Evolutionary conservation across 139 green algal species (phyloP).

Genomic region (Coelastrella sp.): DNA sequence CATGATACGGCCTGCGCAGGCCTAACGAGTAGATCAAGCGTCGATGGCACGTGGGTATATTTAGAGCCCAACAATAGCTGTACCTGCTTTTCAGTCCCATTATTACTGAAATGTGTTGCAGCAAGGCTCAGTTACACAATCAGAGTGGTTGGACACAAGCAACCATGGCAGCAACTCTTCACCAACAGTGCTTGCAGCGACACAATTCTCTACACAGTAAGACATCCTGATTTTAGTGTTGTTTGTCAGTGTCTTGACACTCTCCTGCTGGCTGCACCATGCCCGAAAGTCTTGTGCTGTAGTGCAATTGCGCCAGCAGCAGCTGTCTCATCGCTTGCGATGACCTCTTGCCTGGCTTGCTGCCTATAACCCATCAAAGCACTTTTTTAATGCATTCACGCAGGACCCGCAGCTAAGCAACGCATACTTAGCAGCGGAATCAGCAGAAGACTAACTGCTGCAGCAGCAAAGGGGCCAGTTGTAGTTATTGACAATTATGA

Average conservation of each 20-base stretch:
- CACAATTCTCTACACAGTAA: not conserved
- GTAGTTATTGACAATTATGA: slow-evolving; percentile 99
- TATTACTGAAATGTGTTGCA: too few relatives aligned
- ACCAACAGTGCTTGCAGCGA: not conserved
- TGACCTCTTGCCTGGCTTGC: too few relatives aligned
- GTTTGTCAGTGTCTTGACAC: not conserved
- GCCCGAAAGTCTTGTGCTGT: too few relatives aligned
- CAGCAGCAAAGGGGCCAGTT: slow-evolving; percentile 72
- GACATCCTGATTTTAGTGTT: not conserved
- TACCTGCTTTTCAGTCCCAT: too few relatives aligned
- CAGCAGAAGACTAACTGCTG: not conserved
- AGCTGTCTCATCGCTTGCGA: too few relatives aligned
- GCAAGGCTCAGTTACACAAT: too few relatives aligned
- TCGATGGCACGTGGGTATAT: too few relatives aligned
- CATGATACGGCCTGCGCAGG: too few relatives aligned
- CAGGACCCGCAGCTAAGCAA: not conserved
- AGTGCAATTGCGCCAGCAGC: too few relatives aligned
- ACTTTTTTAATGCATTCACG: not conserved
- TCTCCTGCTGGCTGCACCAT: not conserved
- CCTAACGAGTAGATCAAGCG: too few relatives aligned
- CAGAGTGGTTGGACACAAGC: not conserved
- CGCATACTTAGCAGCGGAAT: not conserved
- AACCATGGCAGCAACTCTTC: not conserved
- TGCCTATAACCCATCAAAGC: too few relatives aligned
- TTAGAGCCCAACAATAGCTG: too few relatives aligned